Percentiles rank a stretch among this genome's conserved stretches.
These are phyloP conservation scores for Zelopaecilomyces penicillatus DNA, from an alignment of 2,329 filamentous ascomycete genomes.

Conservation along the genomic window DNA sequence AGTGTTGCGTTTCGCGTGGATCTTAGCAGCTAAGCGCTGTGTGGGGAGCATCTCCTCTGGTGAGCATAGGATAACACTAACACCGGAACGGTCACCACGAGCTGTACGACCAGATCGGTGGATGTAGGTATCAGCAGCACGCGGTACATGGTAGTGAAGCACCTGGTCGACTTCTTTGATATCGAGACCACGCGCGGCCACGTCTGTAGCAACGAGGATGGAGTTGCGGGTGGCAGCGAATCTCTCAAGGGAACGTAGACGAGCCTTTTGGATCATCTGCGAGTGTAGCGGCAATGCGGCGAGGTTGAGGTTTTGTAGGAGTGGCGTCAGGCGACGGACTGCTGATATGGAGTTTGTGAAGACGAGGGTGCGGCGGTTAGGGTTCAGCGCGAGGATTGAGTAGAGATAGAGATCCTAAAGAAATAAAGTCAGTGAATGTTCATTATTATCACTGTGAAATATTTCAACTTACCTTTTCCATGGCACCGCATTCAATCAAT, in stretches of 20 bases:
- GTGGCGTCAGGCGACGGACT: conserved; percentile 74
- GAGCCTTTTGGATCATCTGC: conserved; percentile 92
- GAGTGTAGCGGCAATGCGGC: conserved; percentile 76
- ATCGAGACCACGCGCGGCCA: conserved; percentile 87
- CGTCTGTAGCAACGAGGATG: conserved; percentile 86
- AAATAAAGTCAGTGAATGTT: conserved; percentile 10
- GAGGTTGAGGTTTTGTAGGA: conserved; percentile 75
- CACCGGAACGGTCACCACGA: conserved; percentile 66
- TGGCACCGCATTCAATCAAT: conserved; percentile 81
- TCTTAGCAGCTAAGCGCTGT: conserved; percentile 74
- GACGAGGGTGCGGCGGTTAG: conserved; percentile 71
- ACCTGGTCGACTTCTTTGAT: conserved; percentile 85
- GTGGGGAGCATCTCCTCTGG: conserved; percentile 87
- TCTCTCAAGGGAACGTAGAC: conserved; percentile 82
- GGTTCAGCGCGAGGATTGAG: conserved; percentile 73
- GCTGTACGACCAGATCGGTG: conserved; percentile 93
- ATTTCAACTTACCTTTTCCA: conserved; percentile 64
- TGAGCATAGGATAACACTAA: conserved; percentile 79
- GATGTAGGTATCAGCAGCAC: conserved; percentile 86
- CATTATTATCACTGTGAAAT: not conserved
- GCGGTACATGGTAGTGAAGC: conserved; percentile 90
- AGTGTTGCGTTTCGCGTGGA: conserved; percentile 57
- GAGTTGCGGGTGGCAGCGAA: conserved; percentile 62
- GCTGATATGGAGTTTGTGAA: conserved; percentile 96
- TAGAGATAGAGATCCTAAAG: conserved; percentile 82